Percentiles rank a stretch among this genome's conserved stretches.
These are phyloP conservation scores for Trichoderma citrinoviride DNA, from an alignment of 2,329 filamentous ascomycete genomes.

Conservation along the genomic window DNA sequence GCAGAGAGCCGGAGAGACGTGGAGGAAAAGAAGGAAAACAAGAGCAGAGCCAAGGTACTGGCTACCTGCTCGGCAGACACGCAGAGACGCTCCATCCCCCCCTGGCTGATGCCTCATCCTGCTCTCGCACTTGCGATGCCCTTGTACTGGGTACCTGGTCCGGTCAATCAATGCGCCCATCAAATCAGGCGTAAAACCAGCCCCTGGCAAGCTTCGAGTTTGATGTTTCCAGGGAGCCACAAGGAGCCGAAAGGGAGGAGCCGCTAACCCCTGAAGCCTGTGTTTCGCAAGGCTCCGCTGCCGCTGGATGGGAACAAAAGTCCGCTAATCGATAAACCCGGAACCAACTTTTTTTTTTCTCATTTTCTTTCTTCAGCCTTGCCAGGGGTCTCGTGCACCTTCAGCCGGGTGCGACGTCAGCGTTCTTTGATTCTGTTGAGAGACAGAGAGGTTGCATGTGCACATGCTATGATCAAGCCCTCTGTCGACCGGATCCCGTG, in stretches of 20 bases:
- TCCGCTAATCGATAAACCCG: slow-evolving; percentile 1
- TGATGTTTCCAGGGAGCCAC: no score
- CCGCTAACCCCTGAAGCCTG: no score
- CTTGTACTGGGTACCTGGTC: background rate
- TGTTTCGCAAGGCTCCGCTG: no score
- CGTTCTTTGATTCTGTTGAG: background rate
- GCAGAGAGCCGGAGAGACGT: background rate
- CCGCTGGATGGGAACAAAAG: background rate
- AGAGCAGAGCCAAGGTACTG: background rate
- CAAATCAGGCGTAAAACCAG: background rate
- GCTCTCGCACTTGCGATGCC: slow-evolving; percentile 5
- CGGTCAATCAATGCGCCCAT: background rate
- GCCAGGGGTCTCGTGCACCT: slow-evolving; percentile 17
- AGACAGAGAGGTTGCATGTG: background rate
- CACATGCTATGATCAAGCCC: slow-evolving; percentile 2
- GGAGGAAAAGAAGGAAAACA: background rate
- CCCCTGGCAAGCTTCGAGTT: background rate
- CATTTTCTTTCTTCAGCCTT: slow-evolving; percentile 3
- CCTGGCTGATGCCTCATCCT: slow-evolving; percentile 18
- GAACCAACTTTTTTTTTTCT: background rate
- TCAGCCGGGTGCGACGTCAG: slow-evolving; percentile 17
- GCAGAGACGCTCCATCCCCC: slow-evolving; percentile 9
- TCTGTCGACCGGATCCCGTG: slow-evolving; percentile 5
- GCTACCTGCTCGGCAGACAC: background rate
- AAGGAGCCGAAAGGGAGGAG: no score